Percentiles rank a stretch among this genome's conserved stretches.
Conservation (phyloP, 345 rosid genomes). For the Citrus australasica region DNA sequence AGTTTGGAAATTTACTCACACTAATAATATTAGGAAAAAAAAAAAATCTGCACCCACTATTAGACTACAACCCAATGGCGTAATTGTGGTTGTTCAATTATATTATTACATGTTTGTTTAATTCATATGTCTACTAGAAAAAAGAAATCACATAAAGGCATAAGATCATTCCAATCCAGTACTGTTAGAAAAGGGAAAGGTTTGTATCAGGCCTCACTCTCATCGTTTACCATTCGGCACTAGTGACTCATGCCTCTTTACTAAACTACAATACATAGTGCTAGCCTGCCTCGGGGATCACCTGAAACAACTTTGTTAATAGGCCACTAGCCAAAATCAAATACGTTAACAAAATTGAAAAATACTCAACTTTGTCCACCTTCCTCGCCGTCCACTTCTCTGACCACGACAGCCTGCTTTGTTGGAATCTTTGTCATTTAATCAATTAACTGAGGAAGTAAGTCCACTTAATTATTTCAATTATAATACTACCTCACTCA, state of each 20-base stretch:
- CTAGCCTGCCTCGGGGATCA: background rate
- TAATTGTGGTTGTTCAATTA: no score
- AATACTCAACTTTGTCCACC: conserved; percentile 5
- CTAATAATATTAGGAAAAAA: no score
- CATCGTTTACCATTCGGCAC: background rate
- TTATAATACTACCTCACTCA: background rate
- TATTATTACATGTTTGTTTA: no score
- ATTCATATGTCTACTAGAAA: no score
- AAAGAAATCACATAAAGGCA: background rate
- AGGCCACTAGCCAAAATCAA: background rate
- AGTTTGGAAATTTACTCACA: no score
- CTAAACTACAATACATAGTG: background rate
- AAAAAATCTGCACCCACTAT: no score
- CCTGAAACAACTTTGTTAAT: background rate
- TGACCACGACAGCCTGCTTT: conserved; percentile 21
- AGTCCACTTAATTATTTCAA: background rate
- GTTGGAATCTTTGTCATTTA: conserved; percentile 20
- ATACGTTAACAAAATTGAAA: background rate
- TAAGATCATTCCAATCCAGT: background rate
- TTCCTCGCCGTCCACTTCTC: conserved; percentile 27
- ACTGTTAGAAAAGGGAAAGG: background rate
- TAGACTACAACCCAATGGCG: no score
- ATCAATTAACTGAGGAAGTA: background rate
- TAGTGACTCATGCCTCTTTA: conserved; percentile 5
- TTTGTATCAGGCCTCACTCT: background rate